Base-by-base conservation (phyloP, 257 asterid species). In the Craterostigma plantagineum region DNA sequence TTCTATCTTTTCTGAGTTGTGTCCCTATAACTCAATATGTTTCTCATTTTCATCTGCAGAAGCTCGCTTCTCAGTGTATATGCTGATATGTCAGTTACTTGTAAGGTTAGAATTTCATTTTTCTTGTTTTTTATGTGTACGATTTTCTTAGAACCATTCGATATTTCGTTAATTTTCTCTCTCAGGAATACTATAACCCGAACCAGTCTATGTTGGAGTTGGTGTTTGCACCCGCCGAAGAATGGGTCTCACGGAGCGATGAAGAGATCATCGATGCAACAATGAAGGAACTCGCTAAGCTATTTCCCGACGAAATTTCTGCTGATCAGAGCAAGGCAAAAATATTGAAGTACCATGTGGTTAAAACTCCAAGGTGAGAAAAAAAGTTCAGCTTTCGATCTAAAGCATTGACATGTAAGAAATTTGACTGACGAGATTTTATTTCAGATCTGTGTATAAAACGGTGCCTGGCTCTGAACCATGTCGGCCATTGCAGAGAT, bases 31-130 rank as follows among this genome's bases (percentile, higher is more conserved):
- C n/a, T n/a, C n/a, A n/a, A n/a, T n/a, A n/a, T n/a, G n/a, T n/a
- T n/a, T n/a, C n/a, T n/a, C n/a, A n/a, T n/a, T n/a, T n/a, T n/a
- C n/a, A n/a, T n/a, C n/a, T n/a, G n/a, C n/a, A 83, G 96, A 63
- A 90, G 99, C 40, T 67, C 79, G 36, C 87, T 90, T 58, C 96
- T 90, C 64, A 90, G 99, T 56, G 99, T 90, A 49, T 90, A 90
- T 50, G 99, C 99, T 2, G 99, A 90, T 68, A 90, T 90, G 96
- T 90, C 99, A 6, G 99, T 90, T 7, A 64, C 99, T 40, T 90
- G 99, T 61, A 90, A 90, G 99, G 96, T 90, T 73, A 57, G 17
- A 16, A 51, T 38, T 16, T 37, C 14, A 37, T 37, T 1, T 37
- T 1, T 37, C 14, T 37, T 37, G 13, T 37, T n/a, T 14, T 18